Conservation (phyloP, 495 filamentous ascomycete genomes). For the Geoglossum glabrum region DNA sequence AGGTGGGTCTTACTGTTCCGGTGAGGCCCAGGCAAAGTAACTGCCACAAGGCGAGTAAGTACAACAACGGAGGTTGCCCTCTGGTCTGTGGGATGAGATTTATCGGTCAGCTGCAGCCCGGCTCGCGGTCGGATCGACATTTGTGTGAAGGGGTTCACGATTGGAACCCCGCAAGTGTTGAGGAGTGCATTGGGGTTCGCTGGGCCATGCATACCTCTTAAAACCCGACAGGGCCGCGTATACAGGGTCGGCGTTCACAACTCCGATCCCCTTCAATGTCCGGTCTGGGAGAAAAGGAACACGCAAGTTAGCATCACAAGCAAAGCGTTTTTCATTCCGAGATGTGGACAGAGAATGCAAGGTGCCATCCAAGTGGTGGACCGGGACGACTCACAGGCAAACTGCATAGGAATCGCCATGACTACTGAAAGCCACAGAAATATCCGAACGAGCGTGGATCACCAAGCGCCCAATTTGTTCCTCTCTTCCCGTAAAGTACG, state of each 20-base stretch:
- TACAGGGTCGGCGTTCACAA: constrained; percentile 73
- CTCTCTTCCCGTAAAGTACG: neutral
- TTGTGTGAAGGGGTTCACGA: neutral
- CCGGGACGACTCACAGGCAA: constrained; percentile 43
- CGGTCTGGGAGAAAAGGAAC: constrained; percentile 34
- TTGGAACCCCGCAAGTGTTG: neutral
- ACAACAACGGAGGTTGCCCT: constrained; percentile 86
- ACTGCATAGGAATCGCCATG: constrained; percentile 80
- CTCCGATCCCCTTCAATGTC: constrained; percentile 85
- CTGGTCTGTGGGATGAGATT: constrained; percentile 34
- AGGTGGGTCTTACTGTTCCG: constrained; percentile 38
- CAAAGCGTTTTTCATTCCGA: neutral
- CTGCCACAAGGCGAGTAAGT: constrained; percentile 85
- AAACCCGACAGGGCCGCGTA: constrained; percentile 78
- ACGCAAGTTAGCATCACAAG: constrained; percentile 4
- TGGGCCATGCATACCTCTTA: constrained; percentile 29
- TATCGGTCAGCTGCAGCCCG: neutral
- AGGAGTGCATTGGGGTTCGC: neutral
- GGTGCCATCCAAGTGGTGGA: neutral
- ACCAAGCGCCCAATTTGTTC: neutral
- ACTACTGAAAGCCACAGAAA: constrained; percentile 60
- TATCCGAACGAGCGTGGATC: neutral
- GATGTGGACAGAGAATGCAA: neutral
- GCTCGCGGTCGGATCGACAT: neutral
- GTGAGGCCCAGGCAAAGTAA: constrained; percentile 88